Conservation (phyloP, 306 rosid species). For the Notholithocarpus densiflorus region DNA sequence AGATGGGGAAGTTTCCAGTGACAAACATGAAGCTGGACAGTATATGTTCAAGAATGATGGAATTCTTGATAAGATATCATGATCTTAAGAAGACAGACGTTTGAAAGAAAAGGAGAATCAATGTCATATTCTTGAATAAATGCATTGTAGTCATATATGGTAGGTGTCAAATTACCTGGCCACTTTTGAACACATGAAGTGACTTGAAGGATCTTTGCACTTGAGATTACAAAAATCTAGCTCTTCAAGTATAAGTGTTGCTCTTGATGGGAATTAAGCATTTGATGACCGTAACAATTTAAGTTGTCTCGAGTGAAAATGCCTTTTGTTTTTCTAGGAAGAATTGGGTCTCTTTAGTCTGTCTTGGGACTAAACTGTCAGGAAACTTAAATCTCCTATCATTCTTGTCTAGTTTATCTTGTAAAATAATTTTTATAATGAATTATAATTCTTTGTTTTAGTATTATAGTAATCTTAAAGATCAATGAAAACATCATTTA, state of each 20-base stretch:
- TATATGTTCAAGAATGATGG: background rate
- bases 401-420: no score
- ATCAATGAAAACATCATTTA: no score
- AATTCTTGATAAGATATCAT: conserved; percentile 42
- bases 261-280: background rate
- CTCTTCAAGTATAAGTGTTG: background rate
- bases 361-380: no score
- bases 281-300: background rate
- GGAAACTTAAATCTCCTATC: no score
- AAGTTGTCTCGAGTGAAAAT: background rate
- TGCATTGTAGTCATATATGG: background rate
- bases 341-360: background rate
- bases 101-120: conserved; percentile 12
- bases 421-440: no score
- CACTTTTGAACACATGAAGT: background rate
- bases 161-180: conserved; percentile 2
- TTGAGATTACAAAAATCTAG: background rate
- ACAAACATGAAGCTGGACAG: conserved; percentile 44
- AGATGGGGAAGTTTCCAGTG: conserved; percentile 27
- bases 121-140: background rate
- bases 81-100: conserved; percentile 46
- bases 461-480: no score
- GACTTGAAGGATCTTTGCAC: background rate
- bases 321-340: background rate
- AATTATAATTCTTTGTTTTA: no score